Conservation (phyloP, 768 basidiomycete genomes). For the Mycena polygramma region DNA sequence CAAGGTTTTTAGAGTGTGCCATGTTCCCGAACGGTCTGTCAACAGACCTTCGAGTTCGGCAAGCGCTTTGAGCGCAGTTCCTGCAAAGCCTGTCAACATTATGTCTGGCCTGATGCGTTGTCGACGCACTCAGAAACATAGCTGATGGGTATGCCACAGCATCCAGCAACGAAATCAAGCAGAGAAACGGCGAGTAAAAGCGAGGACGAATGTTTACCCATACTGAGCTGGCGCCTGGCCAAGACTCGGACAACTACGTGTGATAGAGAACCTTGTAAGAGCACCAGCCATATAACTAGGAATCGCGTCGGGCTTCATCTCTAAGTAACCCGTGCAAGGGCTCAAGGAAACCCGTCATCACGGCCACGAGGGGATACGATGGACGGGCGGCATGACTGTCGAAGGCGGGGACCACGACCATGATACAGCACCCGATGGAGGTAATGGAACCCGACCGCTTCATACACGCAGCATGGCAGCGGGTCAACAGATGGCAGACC, state of each 20-base stretch:
- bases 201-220: neutral
- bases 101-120: neutral
- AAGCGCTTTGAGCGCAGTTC: conserved; percentile 9
- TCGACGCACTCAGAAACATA: conserved; percentile 3
- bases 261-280: conserved; percentile 6
- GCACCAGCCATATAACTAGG: neutral
- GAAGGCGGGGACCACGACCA: neutral
- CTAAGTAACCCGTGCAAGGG: neutral
- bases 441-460: neutral
- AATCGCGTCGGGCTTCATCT: neutral
- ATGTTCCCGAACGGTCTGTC: conserved; percentile 4
- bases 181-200: neutral
- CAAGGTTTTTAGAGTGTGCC: neutral
- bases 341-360: conserved; percentile 4
- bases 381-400: neutral
- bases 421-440: neutral
- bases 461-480: neutral
- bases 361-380: neutral
- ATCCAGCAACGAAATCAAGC: neutral
- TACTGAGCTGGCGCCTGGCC: conserved; percentile 23
- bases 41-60: neutral
- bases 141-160: neutral
- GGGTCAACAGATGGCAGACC: too few relatives aligned
- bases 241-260: neutral
- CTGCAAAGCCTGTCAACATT: neutral